These are phyloP conservation scores for Umbilicus rupestris DNA, from an alignment of 164 flowering plant species.

Conservation along the genomic window DNA sequence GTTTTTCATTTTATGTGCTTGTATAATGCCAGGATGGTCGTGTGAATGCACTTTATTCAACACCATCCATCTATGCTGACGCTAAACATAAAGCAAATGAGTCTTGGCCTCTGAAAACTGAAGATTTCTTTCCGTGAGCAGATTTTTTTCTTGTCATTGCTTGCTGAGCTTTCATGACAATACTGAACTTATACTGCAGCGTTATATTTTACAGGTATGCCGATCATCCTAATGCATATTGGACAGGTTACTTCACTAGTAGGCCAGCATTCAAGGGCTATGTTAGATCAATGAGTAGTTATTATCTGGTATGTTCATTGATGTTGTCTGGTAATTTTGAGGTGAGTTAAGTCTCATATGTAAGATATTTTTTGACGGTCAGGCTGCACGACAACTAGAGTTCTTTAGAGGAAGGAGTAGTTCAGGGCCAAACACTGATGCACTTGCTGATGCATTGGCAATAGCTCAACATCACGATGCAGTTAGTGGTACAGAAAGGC, in stretches of 20 bases:
- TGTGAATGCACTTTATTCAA: slow-evolving; percentile 89
- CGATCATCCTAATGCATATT: slow-evolving; percentile 76
- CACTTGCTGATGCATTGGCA: slow-evolving; percentile 84
- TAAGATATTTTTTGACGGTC: slow-evolving; percentile 9
- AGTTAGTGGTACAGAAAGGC: slow-evolving; percentile 83
- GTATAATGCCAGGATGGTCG: slow-evolving; percentile 73
- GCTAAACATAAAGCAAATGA: slow-evolving; percentile 64
- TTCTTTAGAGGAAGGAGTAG: slow-evolving; percentile 53
- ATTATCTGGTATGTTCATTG: slow-evolving; percentile 54
- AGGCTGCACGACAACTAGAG: slow-evolving; percentile 96
- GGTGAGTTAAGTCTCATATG: not conserved
- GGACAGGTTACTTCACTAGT: slow-evolving; percentile 96
- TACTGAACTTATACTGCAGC: not conserved
- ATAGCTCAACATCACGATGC: slow-evolving; percentile 99
- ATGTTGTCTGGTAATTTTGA: not conserved
- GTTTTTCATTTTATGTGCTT: not conserved
- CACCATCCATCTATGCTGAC: slow-evolving; percentile 86
- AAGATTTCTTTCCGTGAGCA: slow-evolving; percentile 91
- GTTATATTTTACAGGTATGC: slow-evolving; percentile 54
- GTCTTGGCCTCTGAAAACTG: slow-evolving; percentile 82
- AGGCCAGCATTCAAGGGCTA: slow-evolving; percentile 79
- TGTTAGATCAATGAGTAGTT: slow-evolving; percentile 81
- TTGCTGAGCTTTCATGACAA: not conserved
- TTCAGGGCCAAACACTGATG: slow-evolving; percentile 56
- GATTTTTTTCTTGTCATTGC: not conserved